Conservation (phyloP, 805 yeast genomes). For the Kregervanrija delftensis region DNA sequence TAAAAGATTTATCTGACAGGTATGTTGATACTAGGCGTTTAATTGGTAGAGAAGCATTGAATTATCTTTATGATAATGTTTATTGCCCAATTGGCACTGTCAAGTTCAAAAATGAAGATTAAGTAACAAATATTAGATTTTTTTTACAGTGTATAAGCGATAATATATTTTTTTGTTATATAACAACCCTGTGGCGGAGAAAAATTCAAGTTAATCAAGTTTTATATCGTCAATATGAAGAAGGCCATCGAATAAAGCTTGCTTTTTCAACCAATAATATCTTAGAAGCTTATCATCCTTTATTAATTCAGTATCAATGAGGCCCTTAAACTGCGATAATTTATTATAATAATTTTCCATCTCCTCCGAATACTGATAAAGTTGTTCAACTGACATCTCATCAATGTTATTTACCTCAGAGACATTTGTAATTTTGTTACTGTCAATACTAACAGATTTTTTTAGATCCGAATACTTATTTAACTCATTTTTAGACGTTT, state of each 20-base stretch:
- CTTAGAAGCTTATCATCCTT: constrained; percentile 13
- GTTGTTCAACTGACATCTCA: constrained; percentile 10
- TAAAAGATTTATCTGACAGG: constrained; percentile 52
- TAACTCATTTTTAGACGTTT: constrained; percentile 6
- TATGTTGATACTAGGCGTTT: constrained; percentile 48
- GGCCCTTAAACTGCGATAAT: constrained; percentile 11
- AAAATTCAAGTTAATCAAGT: too few relatives aligned
- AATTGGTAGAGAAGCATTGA: constrained; percentile 27
- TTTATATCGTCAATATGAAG: too few relatives aligned
- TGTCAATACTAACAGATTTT: constrained; percentile 1
- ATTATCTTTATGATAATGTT: constrained; percentile 22
- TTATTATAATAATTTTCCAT: constrained; percentile 18
- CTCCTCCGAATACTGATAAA: constrained; percentile 12
- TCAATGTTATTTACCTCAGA: constrained; percentile 10
- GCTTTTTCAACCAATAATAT: constrained; percentile 23
- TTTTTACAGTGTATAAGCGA: too few relatives aligned
- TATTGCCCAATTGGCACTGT: constrained; percentile 27
- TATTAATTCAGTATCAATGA: constrained; percentile 18
- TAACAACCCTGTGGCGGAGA: too few relatives aligned
- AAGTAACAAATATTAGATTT: too few relatives aligned
- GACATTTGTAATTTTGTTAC: constrained; percentile 2
- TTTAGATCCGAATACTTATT: constrained; percentile 4
- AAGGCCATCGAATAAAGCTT: constrained; percentile 15
- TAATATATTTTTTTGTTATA: too few relatives aligned
- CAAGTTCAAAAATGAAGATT: constrained; percentile 23